Conservation (phyloP, 2,329 filamentous ascomycete species). For the Cryphonectria japonica region DNA sequence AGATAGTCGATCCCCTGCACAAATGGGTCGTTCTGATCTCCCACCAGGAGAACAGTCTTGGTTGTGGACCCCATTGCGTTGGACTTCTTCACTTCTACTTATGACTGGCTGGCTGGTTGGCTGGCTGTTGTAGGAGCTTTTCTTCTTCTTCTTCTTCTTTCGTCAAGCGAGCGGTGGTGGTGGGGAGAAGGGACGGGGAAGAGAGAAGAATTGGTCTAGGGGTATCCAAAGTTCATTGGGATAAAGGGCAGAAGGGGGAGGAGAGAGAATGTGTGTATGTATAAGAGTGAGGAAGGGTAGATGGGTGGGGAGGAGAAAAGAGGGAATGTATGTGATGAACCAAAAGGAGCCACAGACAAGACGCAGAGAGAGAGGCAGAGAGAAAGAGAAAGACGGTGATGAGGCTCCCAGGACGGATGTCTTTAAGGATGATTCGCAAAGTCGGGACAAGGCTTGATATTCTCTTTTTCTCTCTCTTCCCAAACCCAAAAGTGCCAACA, state of each 20-base stretch:
- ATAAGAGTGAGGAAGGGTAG: background rate
- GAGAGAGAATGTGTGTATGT: background rate
- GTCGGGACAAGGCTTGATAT: constrained; percentile 9
- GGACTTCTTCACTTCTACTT: background rate
- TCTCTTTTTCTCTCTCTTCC: background rate
- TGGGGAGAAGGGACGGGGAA: background rate
- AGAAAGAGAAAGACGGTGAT: background rate
- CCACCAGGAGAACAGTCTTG: constrained; percentile 24
- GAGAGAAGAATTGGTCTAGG: constrained; percentile 16
- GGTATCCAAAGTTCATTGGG: constrained; percentile 16
- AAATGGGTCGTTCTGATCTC: constrained; percentile 25
- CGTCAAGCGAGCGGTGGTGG: constrained; percentile 5
- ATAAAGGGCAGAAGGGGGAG: background rate
- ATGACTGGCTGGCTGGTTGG: background rate
- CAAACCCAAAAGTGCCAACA: constrained; percentile 4
- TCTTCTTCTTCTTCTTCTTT: too few species aligned
- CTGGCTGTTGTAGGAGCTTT: background rate
- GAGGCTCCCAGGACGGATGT: constrained; percentile 13
- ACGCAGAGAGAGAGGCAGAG: background rate
- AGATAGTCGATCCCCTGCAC: constrained; percentile 25
- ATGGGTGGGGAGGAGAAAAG: background rate
- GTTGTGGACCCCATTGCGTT: constrained; percentile 23
- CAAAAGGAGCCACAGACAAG: background rate
- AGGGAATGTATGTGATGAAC: constrained; percentile 9
- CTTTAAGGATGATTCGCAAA: constrained; percentile 18